Conservation (phyloP, 1,284 basidiomycete genomes). For the Ustilago loliicola region DNA sequence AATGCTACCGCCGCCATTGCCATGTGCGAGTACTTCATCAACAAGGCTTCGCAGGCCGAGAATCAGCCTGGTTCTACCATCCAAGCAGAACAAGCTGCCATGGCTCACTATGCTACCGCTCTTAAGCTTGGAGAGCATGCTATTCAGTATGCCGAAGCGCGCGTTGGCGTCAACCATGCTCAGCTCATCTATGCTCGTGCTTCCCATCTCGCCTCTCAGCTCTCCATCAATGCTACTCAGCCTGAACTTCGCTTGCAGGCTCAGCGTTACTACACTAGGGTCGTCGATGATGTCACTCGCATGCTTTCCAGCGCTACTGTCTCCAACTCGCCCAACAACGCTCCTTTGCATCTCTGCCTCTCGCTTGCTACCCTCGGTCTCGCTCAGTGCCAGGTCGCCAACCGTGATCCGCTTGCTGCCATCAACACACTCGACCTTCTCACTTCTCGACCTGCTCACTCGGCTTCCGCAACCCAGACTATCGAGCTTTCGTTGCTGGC, state of each 20-base stretch:
- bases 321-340: conserved; percentile 19
- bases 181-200: conserved; percentile 65
- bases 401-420: conserved; percentile 60
- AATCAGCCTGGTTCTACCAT: conserved; percentile 19
- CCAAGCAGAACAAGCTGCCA: conserved; percentile 41
- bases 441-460: conserved; percentile 41
- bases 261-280: conserved; percentile 62
- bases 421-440: conserved; percentile 63
- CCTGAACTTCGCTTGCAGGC: conserved; percentile 57
- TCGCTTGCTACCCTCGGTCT: conserved; percentile 66
- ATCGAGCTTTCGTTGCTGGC: conserved; percentile 63
- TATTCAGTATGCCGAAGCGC: conserved; percentile 67
- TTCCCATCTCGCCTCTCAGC: conserved; percentile 59
- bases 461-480: conserved; percentile 42
- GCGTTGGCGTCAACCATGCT: conserved; percentile 59
- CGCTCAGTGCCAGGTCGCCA: conserved; percentile 65
- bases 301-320: conserved; percentile 26
- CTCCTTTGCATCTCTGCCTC: conserved; percentile 48
- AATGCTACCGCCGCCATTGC: conserved; percentile 66
- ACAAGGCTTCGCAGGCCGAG: conserved; percentile 50
- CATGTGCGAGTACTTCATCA: conserved; percentile 62
- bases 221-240: conserved; percentile 51
- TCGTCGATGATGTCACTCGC: conserved; percentile 59
- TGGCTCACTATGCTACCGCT: conserved; percentile 56
- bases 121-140: conserved; percentile 69